These are phyloP conservation scores for Phaeosphaeria sp. DNA, from an alignment of 2,329 filamentous ascomycete species.

Conservation along the genomic window DNA sequence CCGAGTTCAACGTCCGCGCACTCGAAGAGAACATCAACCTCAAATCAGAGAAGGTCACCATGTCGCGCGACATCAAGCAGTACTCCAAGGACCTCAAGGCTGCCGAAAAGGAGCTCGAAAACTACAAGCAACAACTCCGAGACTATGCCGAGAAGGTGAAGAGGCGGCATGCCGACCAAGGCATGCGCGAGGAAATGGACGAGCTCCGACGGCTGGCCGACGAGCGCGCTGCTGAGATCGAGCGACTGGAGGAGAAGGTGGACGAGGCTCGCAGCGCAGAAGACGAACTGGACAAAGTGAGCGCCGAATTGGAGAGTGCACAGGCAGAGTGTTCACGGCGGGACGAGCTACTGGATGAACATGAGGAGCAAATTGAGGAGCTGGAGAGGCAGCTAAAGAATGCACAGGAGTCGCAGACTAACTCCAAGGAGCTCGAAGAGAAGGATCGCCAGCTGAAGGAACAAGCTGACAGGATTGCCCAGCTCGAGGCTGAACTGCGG, in stretches of 20 bases:
- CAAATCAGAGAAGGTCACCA: conserved; percentile 88
- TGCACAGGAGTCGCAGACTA: conserved; percentile 32
- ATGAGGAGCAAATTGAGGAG: conserved; percentile 46
- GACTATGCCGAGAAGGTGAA: conserved; percentile 85
- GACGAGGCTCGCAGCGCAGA: conserved; percentile 38
- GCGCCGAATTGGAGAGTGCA: conserved; percentile 42
- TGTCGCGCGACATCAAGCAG: conserved; percentile 84
- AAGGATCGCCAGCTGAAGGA: conserved; percentile 39
- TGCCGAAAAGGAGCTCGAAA: conserved; percentile 86
- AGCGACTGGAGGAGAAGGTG: conserved; percentile 43
- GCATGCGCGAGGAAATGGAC: conserved; percentile 68
- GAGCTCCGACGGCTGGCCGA: conserved; percentile 54
- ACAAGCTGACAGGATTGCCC: conserved; percentile 37
- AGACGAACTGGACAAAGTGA: conserved; percentile 47
- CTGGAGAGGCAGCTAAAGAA: conserved; percentile 40
- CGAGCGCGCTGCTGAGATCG: conserved; percentile 48
- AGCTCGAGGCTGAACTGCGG: conserved; percentile 37
- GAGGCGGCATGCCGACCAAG: conserved; percentile 75
- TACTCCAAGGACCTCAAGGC: conserved; percentile 84
- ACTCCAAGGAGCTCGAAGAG: conserved; percentile 34
- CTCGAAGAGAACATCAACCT: conserved; percentile 95
- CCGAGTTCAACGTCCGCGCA: conserved; percentile 86
- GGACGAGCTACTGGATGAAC: conserved; percentile 46
- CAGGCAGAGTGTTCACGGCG: conserved; percentile 43
- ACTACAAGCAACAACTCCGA: conserved; percentile 79